A percentile compares a stretch with the other conserved stretches of the same genome.
phyloP scores from a whole-genome alignment of 352 stramenopile genomes.

The Globisporangium carolinianum region DNA sequence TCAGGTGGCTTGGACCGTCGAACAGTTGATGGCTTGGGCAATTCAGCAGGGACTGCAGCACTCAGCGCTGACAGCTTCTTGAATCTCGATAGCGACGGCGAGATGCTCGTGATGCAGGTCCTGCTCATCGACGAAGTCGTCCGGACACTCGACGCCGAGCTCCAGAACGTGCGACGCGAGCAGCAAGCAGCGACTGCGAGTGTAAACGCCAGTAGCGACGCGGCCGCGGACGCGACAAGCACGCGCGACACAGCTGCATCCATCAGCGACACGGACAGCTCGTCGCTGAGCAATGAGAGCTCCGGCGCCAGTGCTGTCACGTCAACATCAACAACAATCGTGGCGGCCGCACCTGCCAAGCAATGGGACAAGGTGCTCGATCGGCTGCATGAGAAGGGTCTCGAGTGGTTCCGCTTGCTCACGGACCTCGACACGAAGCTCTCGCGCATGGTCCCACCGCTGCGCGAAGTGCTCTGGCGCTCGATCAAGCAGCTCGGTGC shows the following conservation, averaged over 20 bases:
- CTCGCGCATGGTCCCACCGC: slow-evolving; percentile 67
- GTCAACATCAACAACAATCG: neutral
- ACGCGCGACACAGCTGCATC: neutral
- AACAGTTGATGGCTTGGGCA: no score
- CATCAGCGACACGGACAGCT: neutral
- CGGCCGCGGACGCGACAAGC: neutral
- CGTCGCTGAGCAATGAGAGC: neutral
- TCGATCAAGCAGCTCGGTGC: slow-evolving; percentile 78
- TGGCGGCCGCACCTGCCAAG: slow-evolving; percentile 6
- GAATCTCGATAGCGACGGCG: slow-evolving; percentile 50
- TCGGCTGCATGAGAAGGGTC: slow-evolving; percentile 59
- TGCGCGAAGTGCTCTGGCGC: slow-evolving; percentile 78
- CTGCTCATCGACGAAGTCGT: slow-evolving; percentile 80
- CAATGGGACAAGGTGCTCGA: slow-evolving; percentile 32
- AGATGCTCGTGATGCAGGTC: slow-evolving; percentile 76
- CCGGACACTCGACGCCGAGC: slow-evolving; percentile 42
- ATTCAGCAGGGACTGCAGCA: slow-evolving; percentile 5
- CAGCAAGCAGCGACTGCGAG: slow-evolving; percentile 14
- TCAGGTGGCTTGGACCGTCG: no score
- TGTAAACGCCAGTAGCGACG: neutral
- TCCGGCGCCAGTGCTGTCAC: neutral
- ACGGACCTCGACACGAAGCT: slow-evolving; percentile 78
- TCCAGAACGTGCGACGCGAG: slow-evolving; percentile 31
- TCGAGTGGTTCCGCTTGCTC: slow-evolving; percentile 79
- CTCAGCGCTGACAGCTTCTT: slow-evolving; percentile 49